These are phyloP conservation scores for Metschnikowia henanensis DNA, from an alignment of 805 yeast genomes.

Conservation along the genomic window DNA sequence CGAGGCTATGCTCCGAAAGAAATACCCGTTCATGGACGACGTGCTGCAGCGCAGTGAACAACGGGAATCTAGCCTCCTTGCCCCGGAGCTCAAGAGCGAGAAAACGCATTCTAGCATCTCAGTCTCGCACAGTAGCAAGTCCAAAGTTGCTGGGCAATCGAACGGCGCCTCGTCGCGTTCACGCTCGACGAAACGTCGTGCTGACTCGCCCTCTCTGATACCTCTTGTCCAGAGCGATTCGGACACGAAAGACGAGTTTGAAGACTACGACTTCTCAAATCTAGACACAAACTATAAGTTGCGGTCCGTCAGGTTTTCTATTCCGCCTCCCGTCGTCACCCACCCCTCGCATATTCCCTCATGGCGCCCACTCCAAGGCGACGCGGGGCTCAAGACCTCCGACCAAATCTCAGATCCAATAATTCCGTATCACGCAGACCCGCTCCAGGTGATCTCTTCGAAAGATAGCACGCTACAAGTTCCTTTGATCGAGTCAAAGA, in stretches of 20 bases:
- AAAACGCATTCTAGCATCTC: background rate
- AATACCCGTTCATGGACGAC: slow-evolving; percentile 36
- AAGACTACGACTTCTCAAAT: slow-evolving; percentile 6
- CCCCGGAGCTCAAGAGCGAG: background rate
- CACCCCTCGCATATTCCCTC: slow-evolving; percentile 47
- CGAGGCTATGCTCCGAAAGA: slow-evolving; percentile 29
- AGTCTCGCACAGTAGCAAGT: background rate
- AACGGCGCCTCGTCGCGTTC: slow-evolving; percentile 1
- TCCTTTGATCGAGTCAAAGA: slow-evolving; percentile 29
- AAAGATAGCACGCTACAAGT: slow-evolving; percentile 28
- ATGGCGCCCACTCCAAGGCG: slow-evolving; percentile 34
- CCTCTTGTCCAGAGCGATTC: background rate
- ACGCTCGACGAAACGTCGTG: background rate
- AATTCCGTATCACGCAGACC: slow-evolving; percentile 20
- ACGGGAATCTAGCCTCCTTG: slow-evolving; percentile 22
- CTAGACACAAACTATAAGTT: slow-evolving; percentile 25
- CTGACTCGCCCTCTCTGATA: background rate
- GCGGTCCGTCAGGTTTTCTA: slow-evolving; percentile 29
- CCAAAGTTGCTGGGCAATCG: background rate
- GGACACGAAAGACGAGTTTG: background rate
- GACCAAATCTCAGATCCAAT: slow-evolving; percentile 19
- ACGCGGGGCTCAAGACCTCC: slow-evolving; percentile 18
- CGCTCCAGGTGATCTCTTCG: slow-evolving; percentile 15
- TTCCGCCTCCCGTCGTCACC: slow-evolving; percentile 37
- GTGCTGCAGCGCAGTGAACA: slow-evolving; percentile 26